These are phyloP conservation scores for Colletotrichum sp. DNA, from an alignment of 2,329 filamentous ascomycete genomes.

Conservation along the genomic window DNA sequence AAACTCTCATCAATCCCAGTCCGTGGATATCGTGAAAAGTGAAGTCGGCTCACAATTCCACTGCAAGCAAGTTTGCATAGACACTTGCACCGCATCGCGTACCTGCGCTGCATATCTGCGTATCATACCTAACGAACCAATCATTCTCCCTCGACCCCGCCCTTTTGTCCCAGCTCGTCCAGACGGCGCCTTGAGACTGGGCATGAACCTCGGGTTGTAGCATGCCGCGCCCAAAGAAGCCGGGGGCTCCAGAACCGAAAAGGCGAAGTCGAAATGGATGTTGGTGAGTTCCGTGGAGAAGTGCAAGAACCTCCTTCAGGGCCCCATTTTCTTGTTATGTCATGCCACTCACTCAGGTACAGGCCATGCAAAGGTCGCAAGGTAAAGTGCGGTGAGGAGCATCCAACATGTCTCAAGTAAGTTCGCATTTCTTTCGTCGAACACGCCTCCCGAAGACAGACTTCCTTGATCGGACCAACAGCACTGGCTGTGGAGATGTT, in stretches of 20 bases:
- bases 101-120: constrained; percentile 10
- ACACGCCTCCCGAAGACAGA: not conserved
- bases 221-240: constrained; percentile 49
- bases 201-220: constrained; percentile 6
- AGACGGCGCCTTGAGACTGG: not conserved
- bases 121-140: constrained; percentile 17
- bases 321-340: not conserved
- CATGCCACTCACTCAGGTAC: not conserved
- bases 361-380: constrained; percentile 82
- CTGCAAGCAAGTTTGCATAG: not conserved
- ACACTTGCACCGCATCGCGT: not conserved
- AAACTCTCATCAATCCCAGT: not conserved
- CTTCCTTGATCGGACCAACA: not conserved
- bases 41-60: not conserved
- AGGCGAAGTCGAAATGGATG: constrained; percentile 50
- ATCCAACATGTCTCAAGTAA: constrained; percentile 72
- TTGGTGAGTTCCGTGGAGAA: constrained; percentile 37
- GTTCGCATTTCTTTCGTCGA: constrained; percentile 18
- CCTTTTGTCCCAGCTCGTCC: constrained; percentile 1
- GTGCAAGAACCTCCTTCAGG: not conserved
- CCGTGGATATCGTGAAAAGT: not conserved
- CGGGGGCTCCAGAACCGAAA: constrained; percentile 48
- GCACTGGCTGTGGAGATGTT: not conserved
- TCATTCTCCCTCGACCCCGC: constrained; percentile 15
- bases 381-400: constrained; percentile 79